A percentile compares a stretch with the other conserved stretches of the same genome.
These are phyloP conservation scores for Orbilia brochopaga DNA, from an alignment of 2,329 filamentous ascomycete genomes.

Conservation along the genomic window DNA sequence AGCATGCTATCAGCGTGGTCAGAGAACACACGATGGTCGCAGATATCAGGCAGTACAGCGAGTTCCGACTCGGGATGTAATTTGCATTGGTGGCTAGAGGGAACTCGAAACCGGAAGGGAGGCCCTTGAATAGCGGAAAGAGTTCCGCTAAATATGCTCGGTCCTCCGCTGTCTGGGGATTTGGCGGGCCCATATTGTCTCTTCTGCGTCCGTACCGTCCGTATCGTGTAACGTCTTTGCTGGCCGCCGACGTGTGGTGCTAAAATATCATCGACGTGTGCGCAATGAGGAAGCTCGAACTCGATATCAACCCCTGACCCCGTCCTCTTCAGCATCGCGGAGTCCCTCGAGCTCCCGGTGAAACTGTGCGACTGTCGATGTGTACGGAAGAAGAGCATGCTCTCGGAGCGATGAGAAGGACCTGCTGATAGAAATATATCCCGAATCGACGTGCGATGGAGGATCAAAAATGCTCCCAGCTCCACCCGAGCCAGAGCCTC, in stretches of 20 bases:
- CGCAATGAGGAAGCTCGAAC: too few relatives aligned
- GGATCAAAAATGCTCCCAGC: slow-evolving; percentile 19
- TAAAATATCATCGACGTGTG: background rate
- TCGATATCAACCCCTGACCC: background rate
- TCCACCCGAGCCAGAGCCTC: slow-evolving; percentile 17
- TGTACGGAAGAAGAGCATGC: background rate
- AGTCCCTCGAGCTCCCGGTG: background rate
- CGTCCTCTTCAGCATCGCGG: background rate
- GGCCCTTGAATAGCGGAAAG: slow-evolving; percentile 39
- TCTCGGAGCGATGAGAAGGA: too few relatives aligned
- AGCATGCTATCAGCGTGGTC: slow-evolving; percentile 35
- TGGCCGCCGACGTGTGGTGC: background rate
- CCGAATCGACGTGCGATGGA: background rate
- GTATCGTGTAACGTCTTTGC: background rate
- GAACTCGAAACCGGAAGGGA: slow-evolving; percentile 36
- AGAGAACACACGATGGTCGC: slow-evolving; percentile 34
- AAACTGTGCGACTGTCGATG: background rate
- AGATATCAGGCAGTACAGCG: slow-evolving; percentile 36
- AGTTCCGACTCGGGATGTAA: slow-evolving; percentile 34
- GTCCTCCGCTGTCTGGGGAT: slow-evolving; percentile 39
- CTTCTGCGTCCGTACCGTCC: slow-evolving; percentile 1
- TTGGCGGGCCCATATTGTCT: slow-evolving; percentile 25
- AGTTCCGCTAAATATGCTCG: slow-evolving; percentile 38
- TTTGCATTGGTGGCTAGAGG: slow-evolving; percentile 26
- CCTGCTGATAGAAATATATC: too few relatives aligned